Percentiles rank a stretch among this genome's conserved stretches.
Evolutionary conservation across 768 basidiomycete species (phyloP).

Genomic region (Russula lepida): DNA sequence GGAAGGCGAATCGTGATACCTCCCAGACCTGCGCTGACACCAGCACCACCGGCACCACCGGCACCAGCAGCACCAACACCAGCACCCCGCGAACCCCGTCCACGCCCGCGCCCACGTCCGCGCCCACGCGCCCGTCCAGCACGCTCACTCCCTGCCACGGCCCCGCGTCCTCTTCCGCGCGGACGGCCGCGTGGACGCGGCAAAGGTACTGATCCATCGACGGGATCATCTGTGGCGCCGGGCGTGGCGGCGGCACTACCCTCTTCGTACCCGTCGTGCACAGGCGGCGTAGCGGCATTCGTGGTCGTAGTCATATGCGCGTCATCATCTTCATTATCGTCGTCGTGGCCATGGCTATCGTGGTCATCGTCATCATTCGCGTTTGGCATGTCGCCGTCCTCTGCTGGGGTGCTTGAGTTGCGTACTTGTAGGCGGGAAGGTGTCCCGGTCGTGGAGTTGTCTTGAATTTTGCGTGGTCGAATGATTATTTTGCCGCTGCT

Average conservation of each 20-base stretch:
- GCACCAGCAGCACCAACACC: slow-evolving; percentile 6
- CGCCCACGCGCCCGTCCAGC: slow-evolving; percentile 27
- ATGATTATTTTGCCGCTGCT: slow-evolving; percentile 21
- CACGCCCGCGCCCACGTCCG: slow-evolving; percentile 26
- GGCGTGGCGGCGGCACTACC: not conserved
- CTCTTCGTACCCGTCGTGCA: slow-evolving; percentile 8
- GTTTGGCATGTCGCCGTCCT: not conserved
- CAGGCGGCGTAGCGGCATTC: slow-evolving; percentile 11
- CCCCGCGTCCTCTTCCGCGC: slow-evolving; percentile 25
- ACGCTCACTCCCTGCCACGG: slow-evolving; percentile 22
- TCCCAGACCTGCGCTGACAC: not conserved
- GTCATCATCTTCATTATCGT: slow-evolving; percentile 19
- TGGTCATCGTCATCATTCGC: slow-evolving; percentile 11
- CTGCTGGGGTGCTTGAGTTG: not conserved
- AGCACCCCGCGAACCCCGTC: slow-evolving; percentile 22
- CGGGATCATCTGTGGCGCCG: not conserved
- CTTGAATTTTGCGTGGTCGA: slow-evolving; percentile 12
- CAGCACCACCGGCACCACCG: not conserved
- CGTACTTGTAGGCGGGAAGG: slow-evolving; percentile 11
- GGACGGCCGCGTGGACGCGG: slow-evolving; percentile 22
- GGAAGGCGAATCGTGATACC: slow-evolving; percentile 24
- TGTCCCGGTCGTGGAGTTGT: not conserved
- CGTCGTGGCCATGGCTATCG: not conserved
- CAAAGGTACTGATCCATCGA: slow-evolving; percentile 8
- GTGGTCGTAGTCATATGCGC: not conserved